Evolutionary conservation across 139 green algal genomes (phyloP), one percentile per base, ranked within the genome.

Genomic region (Volvox africanus): DNA sequence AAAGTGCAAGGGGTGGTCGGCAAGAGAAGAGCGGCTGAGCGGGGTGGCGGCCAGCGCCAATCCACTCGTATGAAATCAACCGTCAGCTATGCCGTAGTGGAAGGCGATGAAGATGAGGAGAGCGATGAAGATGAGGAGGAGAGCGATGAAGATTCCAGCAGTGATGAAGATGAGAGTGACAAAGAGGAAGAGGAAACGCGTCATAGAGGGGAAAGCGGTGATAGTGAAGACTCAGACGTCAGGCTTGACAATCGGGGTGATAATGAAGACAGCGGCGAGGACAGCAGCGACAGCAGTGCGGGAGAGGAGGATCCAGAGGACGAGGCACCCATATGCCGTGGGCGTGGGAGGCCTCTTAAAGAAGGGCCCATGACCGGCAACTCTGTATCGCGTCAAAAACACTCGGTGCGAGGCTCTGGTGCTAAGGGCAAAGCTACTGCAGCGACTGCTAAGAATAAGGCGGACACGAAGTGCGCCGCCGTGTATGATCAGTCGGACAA

Each of bases 181-280:
- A 13, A 77, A 21, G 44, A n/a, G 36, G 87, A 3, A 19, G 28
- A 13, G 73, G 73, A 19, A n/a, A 2, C 28, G 2, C 16, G 2
- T 19, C 2, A 3, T 32, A 32, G 73, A 32, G 73, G 26, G 16
- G 73, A 32, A 6, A 80, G 73, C 73, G 75, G 20, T 5, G 30
- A 61, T 19, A 81, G n/a, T 30, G 30, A 28, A 36, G 75, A 55
- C 26, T 91, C 88, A 17, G 88, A 80, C 44, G 76, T 62, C 50
- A 24, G 86, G 73, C 30, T 87, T 26, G 81, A 85, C 12, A 82
- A n/a, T 55, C 44, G 44, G 9, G 44, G 44, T 55, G 89, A 77
- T 1, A 73, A 86, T 30, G 32, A 80, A 26, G 89, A 87, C 1
- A 76, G 32, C 76, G 55, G 21, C 76, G 33, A 18, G 0, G 76